Percentiles rank a stretch among this genome's conserved stretches.
phyloP scores from a whole-genome alignment of 495 filamentous ascomycete species.

The Aspergillus panamensis region DNA sequence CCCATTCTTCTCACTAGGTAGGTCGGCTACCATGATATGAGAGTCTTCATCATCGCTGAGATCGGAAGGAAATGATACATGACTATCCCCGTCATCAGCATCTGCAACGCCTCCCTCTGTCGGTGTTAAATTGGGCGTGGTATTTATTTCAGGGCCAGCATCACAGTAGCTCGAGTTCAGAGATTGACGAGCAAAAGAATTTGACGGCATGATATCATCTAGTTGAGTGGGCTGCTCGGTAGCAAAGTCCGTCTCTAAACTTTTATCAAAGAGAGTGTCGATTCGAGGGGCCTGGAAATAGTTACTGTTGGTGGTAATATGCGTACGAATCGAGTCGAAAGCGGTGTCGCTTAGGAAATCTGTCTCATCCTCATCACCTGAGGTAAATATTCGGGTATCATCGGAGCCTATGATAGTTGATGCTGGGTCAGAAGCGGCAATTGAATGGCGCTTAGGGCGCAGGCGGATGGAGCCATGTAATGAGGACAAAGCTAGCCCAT shows the following conservation, averaged over 20 bases:
- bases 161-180: constrained; percentile 26
- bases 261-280: constrained; percentile 86
- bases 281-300: constrained; percentile 57
- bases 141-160: not conserved
- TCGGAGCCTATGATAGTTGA: constrained; percentile 85
- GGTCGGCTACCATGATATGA: constrained; percentile 32
- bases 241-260: constrained; percentile 55
- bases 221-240: constrained; percentile 59
- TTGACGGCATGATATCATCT: constrained; percentile 45
- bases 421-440: constrained; percentile 63
- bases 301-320: constrained; percentile 59
- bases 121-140: constrained; percentile 23
- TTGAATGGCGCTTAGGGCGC: constrained; percentile 44
- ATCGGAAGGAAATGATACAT: constrained; percentile 28
- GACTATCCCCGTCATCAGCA: constrained; percentile 17
- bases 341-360: constrained; percentile 86
- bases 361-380: constrained; percentile 79
- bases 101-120: constrained; percentile 26
- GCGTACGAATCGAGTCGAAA: constrained; percentile 86
- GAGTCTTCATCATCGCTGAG: constrained; percentile 29
- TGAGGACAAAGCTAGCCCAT: constrained; percentile 29
- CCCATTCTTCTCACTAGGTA: constrained; percentile 29
- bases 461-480: constrained; percentile 36
- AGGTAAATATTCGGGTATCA: constrained; percentile 69
- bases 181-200: constrained; percentile 35